A percentile compares a stretch with the other conserved stretches of the same genome.
These are phyloP conservation scores for Neurospora sp. DNA, from an alignment of 495 filamentous ascomycete species.

Conservation along the genomic window DNA sequence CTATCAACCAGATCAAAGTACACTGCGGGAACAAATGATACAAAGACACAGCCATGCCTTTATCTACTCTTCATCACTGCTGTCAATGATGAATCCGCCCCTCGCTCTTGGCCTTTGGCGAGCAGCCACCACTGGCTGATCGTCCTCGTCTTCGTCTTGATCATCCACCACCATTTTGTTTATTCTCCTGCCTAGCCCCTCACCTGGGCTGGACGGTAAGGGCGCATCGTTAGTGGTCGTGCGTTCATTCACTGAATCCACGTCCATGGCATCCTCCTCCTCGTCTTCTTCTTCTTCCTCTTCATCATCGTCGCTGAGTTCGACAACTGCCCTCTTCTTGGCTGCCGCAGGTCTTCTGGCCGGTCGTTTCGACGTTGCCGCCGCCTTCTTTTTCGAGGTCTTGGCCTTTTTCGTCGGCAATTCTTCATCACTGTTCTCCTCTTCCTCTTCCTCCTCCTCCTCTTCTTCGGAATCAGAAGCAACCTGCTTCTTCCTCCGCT, in stretches of 20 bases:
- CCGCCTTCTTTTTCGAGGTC: background rate
- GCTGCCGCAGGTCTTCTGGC: background rate
- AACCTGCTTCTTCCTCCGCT: constrained; percentile 2
- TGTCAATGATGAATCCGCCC: constrained; percentile 46
- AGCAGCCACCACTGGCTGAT: constrained; percentile 17
- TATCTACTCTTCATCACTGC: constrained; percentile 41
- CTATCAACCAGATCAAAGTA: background rate
- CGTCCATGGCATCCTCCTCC: constrained; percentile 14
- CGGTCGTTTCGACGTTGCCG: background rate
- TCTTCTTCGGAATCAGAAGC: constrained; percentile 7
- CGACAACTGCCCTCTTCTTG: constrained; percentile 1
- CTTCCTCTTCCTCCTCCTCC: constrained; percentile 7
- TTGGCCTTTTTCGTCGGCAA: constrained; percentile 7
- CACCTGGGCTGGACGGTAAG: constrained; percentile 18
- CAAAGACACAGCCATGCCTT: background rate
- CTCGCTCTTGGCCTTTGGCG: constrained; percentile 29
- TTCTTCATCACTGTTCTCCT: constrained; percentile 16
- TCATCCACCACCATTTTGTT: constrained; percentile 13
- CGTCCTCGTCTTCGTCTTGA: constrained; percentile 24
- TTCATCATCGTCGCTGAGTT: constrained; percentile 14
- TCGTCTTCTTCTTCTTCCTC: constrained; percentile 19
- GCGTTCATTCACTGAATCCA: constrained; percentile 10
- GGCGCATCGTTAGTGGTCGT: constrained; percentile 17
- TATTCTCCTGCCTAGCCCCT: constrained; percentile 9
- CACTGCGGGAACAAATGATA: background rate